Conservation (phyloP, 2,329 filamentous ascomycete genomes). For the Macrophomina pseudophaseolina region DNA sequence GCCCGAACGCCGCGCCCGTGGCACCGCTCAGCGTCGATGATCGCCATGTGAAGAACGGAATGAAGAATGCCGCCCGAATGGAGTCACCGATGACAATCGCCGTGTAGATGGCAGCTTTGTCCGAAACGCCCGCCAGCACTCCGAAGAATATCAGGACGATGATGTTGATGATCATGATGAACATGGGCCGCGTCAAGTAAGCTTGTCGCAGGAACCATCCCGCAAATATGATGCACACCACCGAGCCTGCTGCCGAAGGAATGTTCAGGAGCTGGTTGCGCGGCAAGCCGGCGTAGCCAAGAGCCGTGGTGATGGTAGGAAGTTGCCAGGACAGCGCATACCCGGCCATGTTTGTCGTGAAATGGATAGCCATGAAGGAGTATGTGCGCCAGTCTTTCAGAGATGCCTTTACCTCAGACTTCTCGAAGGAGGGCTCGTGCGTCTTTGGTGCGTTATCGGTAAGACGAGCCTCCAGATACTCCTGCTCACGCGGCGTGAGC, state of each 20-base stretch:
- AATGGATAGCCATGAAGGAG: conserved; percentile 45
- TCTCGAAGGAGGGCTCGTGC: conserved; percentile 44
- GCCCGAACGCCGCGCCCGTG: conserved; percentile 53
- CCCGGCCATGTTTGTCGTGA: conserved; percentile 48
- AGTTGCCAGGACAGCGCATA: conserved; percentile 51
- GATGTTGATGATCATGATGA: conserved; percentile 49
- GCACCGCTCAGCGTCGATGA: conserved; percentile 49
- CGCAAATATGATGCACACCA: conserved; percentile 48
- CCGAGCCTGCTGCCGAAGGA: conserved; percentile 50
- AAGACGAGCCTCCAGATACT: conserved; percentile 47
- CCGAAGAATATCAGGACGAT: conserved; percentile 53
- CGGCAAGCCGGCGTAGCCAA: conserved; percentile 50
- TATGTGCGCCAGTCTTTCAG: conserved; percentile 45
- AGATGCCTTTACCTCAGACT: conserved; percentile 43
- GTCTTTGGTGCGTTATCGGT: conserved; percentile 49
- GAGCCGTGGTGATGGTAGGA: conserved; percentile 49
- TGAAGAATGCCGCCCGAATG: conserved; percentile 52
- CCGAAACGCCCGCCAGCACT: conserved; percentile 47
- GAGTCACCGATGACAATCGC: conserved; percentile 52
- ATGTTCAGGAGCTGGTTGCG: conserved; percentile 54
- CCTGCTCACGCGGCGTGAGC: conserved; percentile 48
- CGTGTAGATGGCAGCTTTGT: conserved; percentile 50
- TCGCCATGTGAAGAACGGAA: conserved; percentile 54
- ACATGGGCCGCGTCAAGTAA: conserved; percentile 48
- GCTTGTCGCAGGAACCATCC: conserved; percentile 49